Base-by-base conservation (phyloP, 768 basidiomycete species). In the Candolleomyces eurysporus region DNA sequence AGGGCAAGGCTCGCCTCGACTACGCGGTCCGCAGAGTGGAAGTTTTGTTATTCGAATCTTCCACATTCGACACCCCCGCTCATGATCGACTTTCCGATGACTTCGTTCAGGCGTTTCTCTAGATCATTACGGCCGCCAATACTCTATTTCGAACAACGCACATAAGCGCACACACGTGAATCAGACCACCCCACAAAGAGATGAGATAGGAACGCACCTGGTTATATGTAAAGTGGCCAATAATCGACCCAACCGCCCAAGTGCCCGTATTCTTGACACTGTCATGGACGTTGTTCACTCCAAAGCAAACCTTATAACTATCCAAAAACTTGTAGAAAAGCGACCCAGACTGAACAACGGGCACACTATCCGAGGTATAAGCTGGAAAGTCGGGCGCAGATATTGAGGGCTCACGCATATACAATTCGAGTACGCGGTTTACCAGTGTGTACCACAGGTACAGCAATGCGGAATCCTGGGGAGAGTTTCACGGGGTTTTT, bases 41-140 rank as follows among this genome's bases (percentile, higher is more conserved):
- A 85, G 0, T 78, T 79, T 65, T 85, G 84, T n/a, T 84, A 74
- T 64, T 85, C 83, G 65, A 84, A 85, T 61, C 82, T 71, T 8
- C 83, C 82, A 59, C 84, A 84, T 59, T 83, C 79, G 7, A 85
- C 82, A 39, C 84, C 84, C 84, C 84, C 84, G 61, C 75, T 79
- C 79, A 82, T 57, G 39, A 84, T 83, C 1, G 81, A 80, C 40
- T 65, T 77, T 17, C 84, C 83, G 60, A 85, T 84, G 16, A 82
- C 76, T 3, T 65, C 69, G 61, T 82, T 78, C 31, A 85, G 65
- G 32, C 77, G 76, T 48, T 70, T 73, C 64, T 85, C 84, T 14
- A 84, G 73, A 48, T 77, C 79, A 61, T 84, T 85, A n/a, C 84
- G 73, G 65, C 83, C 82, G 3, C 76, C 72, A 30, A 85, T 84